Evolutionary conservation across 805 yeast species (phyloP).

Genomic region (Candida ulmi): DNA sequence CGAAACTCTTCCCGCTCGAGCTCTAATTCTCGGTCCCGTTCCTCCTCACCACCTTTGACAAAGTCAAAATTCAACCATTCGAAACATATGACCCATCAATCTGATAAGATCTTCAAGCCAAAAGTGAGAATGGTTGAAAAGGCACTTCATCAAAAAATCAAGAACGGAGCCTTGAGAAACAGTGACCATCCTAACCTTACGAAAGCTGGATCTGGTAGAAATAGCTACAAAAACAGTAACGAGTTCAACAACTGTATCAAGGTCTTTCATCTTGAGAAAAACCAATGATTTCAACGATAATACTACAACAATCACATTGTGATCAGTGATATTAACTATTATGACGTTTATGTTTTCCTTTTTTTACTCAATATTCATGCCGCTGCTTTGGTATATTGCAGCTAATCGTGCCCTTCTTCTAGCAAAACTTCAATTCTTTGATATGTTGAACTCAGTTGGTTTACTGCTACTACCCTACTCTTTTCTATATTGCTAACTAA

Average conservation of each 20-base stretch:
- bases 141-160: not conserved
- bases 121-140: not conserved
- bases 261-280: not conserved
- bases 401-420: no score
- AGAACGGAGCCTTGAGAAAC: not conserved
- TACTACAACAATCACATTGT: no score
- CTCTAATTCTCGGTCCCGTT: not conserved
- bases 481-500: no score
- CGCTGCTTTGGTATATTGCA: no score
- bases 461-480: no score
- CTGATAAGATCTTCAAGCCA: not conserved
- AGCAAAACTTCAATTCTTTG: no score
- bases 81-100: not conserved
- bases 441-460: no score
- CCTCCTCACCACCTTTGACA: no score
- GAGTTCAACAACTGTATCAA: constrained; percentile 1
- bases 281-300: not conserved
- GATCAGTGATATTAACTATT: no score
- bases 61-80: not conserved
- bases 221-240: not conserved
- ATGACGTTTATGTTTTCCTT: no score
- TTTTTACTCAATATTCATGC: no score
- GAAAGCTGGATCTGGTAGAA: not conserved
- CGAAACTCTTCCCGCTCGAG: not conserved
- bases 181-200: not conserved